phyloP scores from a whole-genome alignment of 1,284 basidiomycete genomes.

The Malassezia vespertilionis region DNA sequence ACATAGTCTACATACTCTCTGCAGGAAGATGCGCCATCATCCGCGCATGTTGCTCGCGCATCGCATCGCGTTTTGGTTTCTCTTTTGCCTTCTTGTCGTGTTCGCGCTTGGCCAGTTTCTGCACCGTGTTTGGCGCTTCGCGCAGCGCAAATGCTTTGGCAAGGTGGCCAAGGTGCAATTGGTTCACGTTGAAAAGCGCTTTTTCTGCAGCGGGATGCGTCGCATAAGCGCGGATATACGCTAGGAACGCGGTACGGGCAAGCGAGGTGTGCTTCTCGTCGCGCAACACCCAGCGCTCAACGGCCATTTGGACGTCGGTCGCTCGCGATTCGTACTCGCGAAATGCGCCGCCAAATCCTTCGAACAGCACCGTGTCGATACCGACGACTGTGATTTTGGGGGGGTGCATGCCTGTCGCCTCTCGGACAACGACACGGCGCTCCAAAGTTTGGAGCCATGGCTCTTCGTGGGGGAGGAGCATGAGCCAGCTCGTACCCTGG shows the following conservation, averaged over 20 bases:
- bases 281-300: constrained; percentile 83
- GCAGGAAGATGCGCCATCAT: constrained; percentile 16
- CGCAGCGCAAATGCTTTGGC: constrained; percentile 92
- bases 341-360: constrained; percentile 64
- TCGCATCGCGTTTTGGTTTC: neutral
- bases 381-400: constrained; percentile 13
- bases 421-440: constrained; percentile 55
- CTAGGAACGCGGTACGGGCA: constrained; percentile 76
- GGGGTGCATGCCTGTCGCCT: neutral
- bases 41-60: constrained; percentile 1
- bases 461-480: constrained; percentile 72
- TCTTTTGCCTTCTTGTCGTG: constrained; percentile 13
- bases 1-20: constrained; percentile 14
- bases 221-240: constrained; percentile 89
- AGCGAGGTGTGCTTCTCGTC: constrained; percentile 63
- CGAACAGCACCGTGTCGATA: constrained; percentile 35
- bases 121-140: constrained; percentile 70
- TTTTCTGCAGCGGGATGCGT: constrained; percentile 93
- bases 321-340: constrained; percentile 76
- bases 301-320: constrained; percentile 86
- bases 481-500: constrained; percentile 78
- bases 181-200: constrained; percentile 83
- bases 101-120: constrained; percentile 15
- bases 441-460: constrained; percentile 83
- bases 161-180: constrained; percentile 87